Base-by-base conservation (phyloP, 176 grass and related monocot genomes). In the Thalia dealbata region DNA sequence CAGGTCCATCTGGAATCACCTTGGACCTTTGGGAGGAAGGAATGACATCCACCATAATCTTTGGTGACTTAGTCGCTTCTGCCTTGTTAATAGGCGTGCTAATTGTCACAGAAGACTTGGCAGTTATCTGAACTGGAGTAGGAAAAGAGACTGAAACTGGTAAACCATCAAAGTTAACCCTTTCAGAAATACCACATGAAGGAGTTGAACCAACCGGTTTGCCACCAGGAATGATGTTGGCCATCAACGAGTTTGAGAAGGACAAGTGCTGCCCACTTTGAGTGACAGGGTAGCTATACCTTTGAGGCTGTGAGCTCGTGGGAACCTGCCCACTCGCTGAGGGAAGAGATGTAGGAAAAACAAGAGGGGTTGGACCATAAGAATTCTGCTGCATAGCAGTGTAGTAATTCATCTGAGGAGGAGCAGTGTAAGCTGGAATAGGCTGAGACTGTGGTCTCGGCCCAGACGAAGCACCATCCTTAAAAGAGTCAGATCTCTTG, bases 251-350 rank as follows among this genome's bases (percentile, higher is more conserved):
- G 46, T 78, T 86, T n/a, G 79, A 71, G 61, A 79, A 93, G 43
- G 73, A 61, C 25, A 86, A 61, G 0, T 76, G 19, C 52, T 82
- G 79, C 42, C 69, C 78, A 50, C 64, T 83, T 61, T 93, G 85
- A 78, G 48, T 60, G 52, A 87, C 65, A 29, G 78, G 63, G 67
- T 81, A 93, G 62, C 76, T 72, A 78, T 69, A 90, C 41, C 81
- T 76, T 64, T 80, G 79, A 71, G 73, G 71, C 2, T 90, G 88
- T 61, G 95, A 83, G 61, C 71, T 85, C 42, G 71, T 75, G 58
- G 87, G 76, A 82, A 93, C 74, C 64, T 91, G 83, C 56, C 72
- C 83, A 77, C 73, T 88, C 9, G 78, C 63, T 52, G 81, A 48
- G 46, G 84, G 83, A 69, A 85, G 55, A 52, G 80, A 56, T 18